Conservation (phyloP, 805 yeast species). For the Yamadazyma laniorum region DNA sequence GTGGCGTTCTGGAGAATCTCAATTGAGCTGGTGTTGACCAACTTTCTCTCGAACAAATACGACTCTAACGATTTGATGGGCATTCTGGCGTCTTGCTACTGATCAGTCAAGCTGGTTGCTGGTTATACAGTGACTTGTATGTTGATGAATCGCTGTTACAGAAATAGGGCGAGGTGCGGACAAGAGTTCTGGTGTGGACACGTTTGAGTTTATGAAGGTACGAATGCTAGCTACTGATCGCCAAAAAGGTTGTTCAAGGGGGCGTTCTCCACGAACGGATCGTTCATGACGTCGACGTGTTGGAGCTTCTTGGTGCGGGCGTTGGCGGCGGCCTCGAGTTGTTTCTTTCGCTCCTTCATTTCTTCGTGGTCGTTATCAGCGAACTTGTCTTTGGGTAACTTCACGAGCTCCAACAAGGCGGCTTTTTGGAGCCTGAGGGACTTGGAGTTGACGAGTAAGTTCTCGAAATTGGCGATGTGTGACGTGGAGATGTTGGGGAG, state of each 20-base stretch:
- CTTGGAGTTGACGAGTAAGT: slow-evolving; percentile 59
- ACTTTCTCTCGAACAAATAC: slow-evolving; percentile 63
- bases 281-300: slow-evolving; percentile 58
- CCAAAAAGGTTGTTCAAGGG: slow-evolving; percentile 61
- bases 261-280: slow-evolving; percentile 70
- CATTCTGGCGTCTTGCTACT: slow-evolving; percentile 24
- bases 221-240: slow-evolving; percentile 37
- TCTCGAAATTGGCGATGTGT: slow-evolving; percentile 63
- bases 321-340: slow-evolving; percentile 46
- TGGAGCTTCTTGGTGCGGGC: slow-evolving; percentile 49
- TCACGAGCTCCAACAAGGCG: slow-evolving; percentile 73
- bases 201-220: too few relatives aligned
- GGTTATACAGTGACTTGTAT: not conserved
- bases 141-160: not conserved
- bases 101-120: not conserved
- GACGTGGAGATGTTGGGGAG: slow-evolving; percentile 56
- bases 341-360: slow-evolving; percentile 51
- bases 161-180: not conserved
- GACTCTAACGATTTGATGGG: slow-evolving; percentile 61
- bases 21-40: slow-evolving; percentile 60
- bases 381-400: slow-evolving; percentile 49
- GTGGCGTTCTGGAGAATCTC: slow-evolving; percentile 64
- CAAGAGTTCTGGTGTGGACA: too few relatives aligned
- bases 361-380: slow-evolving; percentile 34
- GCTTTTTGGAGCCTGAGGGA: slow-evolving; percentile 77